Base-by-base conservation (phyloP, 306 rosid genomes). In the Datisca glomerata region DNA sequence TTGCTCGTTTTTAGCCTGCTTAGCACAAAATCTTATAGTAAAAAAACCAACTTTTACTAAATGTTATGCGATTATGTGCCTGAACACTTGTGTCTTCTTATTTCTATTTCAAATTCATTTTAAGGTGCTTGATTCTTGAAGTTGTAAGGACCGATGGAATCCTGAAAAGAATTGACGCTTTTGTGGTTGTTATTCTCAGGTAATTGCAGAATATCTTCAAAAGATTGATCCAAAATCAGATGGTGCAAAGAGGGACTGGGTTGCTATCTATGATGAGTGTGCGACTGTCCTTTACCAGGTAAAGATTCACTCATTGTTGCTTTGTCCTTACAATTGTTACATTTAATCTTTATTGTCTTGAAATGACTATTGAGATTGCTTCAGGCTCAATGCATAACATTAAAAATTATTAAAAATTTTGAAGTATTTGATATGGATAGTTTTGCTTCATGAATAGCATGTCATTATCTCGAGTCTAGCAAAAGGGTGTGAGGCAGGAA, bases 241-340 rank as follows among this genome's bases (percentile, higher is more conserved):
- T 51, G 98, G 98, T 66, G 98, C 98, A 17, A 89, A 89, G 77
- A 89, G 98, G 63, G 98, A 89, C 20, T 89, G 98, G 98, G 98
- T 89, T 62, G 93, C 98, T 61, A 89, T 89, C 59, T 89, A 89
- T 61, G 98, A 89, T 53, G 98, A 89, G 68, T 89, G 98, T 78
- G 95, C 98, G 33, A 67, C 71, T 5, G 98, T 89, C 53, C 66
- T 89, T 51, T 89, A 89, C 70, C 78, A 89, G 98, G 98, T 84
- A 49, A 43, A 47, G 35, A 57, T 39, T 44, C 57, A 32, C 45
- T 3, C 47, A n/a, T 25, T 14, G 12, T 51, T 49, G 18, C 21
- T 46, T 22, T 21, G 12, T 20, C 24, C 49, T 47, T 43, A 52
- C 38, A 24, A n/a, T n/a, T n/a, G n/a, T n/a, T n/a, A n/a, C n/a